Conservation (phyloP, 2,329 filamentous ascomycete species). For the Paraphoma chrysanthemicola region DNA sequence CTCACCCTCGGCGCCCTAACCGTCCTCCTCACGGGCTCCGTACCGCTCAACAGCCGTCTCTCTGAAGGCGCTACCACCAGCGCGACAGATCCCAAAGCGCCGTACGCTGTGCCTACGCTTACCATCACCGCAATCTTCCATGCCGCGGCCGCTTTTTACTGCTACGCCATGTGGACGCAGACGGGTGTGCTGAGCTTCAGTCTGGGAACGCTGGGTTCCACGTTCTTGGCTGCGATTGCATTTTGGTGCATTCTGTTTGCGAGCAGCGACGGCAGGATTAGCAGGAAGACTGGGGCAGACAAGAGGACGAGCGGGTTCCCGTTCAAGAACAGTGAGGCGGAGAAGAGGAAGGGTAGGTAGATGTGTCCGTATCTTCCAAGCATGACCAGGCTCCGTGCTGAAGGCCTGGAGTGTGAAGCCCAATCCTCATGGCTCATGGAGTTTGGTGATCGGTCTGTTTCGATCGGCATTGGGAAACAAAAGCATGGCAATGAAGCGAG, state of each 20-base stretch:
- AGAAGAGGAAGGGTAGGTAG: slow-evolving; percentile 55
- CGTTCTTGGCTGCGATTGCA: slow-evolving; percentile 66
- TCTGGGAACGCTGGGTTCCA: slow-evolving; percentile 65
- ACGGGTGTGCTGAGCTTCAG: slow-evolving; percentile 64
- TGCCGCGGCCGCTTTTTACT: slow-evolving; percentile 59
- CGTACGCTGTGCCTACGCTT: slow-evolving; percentile 67
- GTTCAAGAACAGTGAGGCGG: slow-evolving; percentile 66
- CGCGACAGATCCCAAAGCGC: slow-evolving; percentile 45
- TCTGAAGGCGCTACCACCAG: slow-evolving; percentile 31
- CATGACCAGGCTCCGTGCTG: not conserved
- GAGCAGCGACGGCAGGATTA: slow-evolving; percentile 63
- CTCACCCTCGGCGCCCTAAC: slow-evolving; percentile 68
- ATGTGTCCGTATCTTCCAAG: not conserved
- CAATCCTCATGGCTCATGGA: not conserved
- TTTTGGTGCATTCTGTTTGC: slow-evolving; percentile 70
- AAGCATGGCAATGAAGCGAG: not conserved
- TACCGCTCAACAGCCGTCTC: slow-evolving; percentile 67
- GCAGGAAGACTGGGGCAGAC: slow-evolving; percentile 69
- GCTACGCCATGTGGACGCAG: slow-evolving; percentile 71
- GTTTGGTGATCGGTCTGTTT: not conserved
- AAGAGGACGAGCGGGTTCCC: slow-evolving; percentile 72
- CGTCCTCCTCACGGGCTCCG: slow-evolving; percentile 73
- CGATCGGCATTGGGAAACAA: not conserved
- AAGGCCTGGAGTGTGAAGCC: too few relatives aligned
- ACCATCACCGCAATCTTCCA: slow-evolving; percentile 74